Evolutionary conservation across 2,329 filamentous ascomycete genomes (phyloP).

Genomic region (Fusarium euwallaceae): DNA sequence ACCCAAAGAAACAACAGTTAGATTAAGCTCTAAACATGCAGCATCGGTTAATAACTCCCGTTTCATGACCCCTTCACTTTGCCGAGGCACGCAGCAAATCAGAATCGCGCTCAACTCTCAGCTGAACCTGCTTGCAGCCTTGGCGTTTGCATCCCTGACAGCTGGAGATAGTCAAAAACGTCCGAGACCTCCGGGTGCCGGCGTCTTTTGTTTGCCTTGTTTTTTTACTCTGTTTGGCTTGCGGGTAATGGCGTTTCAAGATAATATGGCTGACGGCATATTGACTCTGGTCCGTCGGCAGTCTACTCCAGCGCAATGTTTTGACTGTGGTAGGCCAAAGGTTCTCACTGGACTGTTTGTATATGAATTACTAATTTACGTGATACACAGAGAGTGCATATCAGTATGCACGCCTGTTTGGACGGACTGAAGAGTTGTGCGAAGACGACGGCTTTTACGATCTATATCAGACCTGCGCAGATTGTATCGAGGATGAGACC

Average conservation of each 20-base stretch:
- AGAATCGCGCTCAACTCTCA: not conserved
- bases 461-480: not conserved
- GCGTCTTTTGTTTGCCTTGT: not conserved
- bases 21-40: not conserved
- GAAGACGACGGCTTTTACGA: not conserved
- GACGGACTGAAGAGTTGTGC: not conserved
- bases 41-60: not conserved
- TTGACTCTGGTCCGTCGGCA: not conserved
- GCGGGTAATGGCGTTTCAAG: not conserved
- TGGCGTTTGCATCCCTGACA: constrained; percentile 1
- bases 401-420: not conserved
- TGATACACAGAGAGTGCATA: not conserved
- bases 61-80: constrained; percentile 2
- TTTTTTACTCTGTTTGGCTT: not conserved
- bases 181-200: not conserved
- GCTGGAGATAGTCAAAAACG: not conserved
- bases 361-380: not conserved
- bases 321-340: not conserved
- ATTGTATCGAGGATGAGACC: not conserved
- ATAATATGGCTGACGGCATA: not conserved
- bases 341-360: not conserved
- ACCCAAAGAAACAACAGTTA: not conserved
- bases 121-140: constrained; percentile 5
- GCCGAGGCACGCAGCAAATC: constrained; percentile 3
- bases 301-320: not conserved